A percentile compares a stretch with the other conserved stretches of the same genome.
Evolutionary conservation across 2,329 filamentous ascomycete genomes (phyloP).

Genomic region (Diaporthe citri): DNA sequence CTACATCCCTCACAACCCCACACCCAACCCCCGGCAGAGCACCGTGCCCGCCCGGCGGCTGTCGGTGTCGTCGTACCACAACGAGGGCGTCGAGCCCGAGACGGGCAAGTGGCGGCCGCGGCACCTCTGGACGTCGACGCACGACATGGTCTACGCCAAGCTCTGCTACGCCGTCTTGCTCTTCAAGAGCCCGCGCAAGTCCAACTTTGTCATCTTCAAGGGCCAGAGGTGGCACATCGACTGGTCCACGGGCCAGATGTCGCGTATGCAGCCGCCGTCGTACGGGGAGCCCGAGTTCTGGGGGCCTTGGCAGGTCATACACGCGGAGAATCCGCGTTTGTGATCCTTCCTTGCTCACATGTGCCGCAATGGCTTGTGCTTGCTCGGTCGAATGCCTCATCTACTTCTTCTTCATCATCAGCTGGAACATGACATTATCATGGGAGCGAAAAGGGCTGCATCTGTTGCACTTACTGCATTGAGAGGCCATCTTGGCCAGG

Average conservation of each 20-base stretch:
- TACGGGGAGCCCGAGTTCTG: constrained; percentile 65
- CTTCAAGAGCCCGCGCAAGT: constrained; percentile 69
- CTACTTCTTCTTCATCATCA: not conserved
- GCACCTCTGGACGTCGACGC: constrained; percentile 66
- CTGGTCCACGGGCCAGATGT: constrained; percentile 69
- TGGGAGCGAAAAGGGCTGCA: constrained; percentile 36
- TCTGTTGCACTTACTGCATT: constrained; percentile 33
- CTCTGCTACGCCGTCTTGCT: constrained; percentile 71
- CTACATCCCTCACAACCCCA: not conserved
- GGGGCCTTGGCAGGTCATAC: constrained; percentile 63
- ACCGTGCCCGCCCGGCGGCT: constrained; percentile 50
- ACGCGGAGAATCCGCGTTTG: constrained; percentile 62
- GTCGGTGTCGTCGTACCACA: constrained; percentile 60
- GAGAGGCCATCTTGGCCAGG: constrained; percentile 25
- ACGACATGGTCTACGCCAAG: constrained; percentile 71
- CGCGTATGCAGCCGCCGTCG: constrained; percentile 64
- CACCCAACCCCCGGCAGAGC: not conserved
- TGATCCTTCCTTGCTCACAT: constrained; percentile 43
- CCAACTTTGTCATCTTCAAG: constrained; percentile 67
- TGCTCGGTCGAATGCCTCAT: not conserved
- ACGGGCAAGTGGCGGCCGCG: constrained; percentile 69
- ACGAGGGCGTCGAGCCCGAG: constrained; percentile 59
- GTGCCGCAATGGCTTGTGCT: not conserved
- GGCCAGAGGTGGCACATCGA: constrained; percentile 72
- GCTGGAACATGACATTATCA: constrained; percentile 15